phyloP scores from a whole-genome alignment of 2,329 filamentous ascomycete genomes.

The Fusarium algeriense region DNA sequence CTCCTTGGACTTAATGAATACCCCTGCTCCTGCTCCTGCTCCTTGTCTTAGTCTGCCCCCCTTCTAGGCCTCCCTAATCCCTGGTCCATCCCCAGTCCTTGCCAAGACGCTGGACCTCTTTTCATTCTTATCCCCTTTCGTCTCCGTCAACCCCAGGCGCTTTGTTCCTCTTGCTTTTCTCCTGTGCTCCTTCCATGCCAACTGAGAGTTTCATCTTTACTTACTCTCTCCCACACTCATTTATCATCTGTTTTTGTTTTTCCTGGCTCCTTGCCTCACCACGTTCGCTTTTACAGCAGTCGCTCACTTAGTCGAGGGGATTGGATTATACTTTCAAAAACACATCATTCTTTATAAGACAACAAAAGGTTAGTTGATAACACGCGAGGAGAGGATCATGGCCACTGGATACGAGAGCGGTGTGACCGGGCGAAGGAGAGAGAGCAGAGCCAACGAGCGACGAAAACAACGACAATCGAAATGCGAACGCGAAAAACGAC shows the following conservation, averaged over 20 bases:
- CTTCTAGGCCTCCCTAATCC: slow-evolving; percentile 28
- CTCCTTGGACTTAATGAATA: slow-evolving; percentile 10
- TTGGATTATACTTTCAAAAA: slow-evolving; percentile 7
- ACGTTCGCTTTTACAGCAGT: slow-evolving; percentile 50
- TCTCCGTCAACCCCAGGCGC: slow-evolving; percentile 42
- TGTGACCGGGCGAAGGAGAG: background rate
- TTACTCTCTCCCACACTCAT: slow-evolving; percentile 69
- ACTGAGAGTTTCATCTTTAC: slow-evolving; percentile 62
- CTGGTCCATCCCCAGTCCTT: slow-evolving; percentile 28
- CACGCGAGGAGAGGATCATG: background rate
- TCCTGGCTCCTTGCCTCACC: slow-evolving; percentile 40
- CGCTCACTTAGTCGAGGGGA: slow-evolving; percentile 42
- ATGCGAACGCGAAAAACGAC: background rate
- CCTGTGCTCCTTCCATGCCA: slow-evolving; percentile 58
- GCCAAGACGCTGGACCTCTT: slow-evolving; percentile 43
- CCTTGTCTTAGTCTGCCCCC: slow-evolving; percentile 22
- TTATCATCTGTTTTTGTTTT: slow-evolving; percentile 50
- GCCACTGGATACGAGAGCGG: background rate
- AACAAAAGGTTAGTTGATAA: slow-evolving; percentile 43
- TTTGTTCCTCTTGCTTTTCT: slow-evolving; percentile 45
- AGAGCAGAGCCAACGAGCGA: background rate
- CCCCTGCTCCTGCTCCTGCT: slow-evolving; percentile 8
- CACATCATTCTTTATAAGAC: slow-evolving; percentile 34
- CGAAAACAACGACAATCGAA: background rate
- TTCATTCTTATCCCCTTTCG: slow-evolving; percentile 47